Evolutionary conservation across 352 stramenopile genomes (phyloP).

Genomic region (Nothophytophthora sp.): DNA sequence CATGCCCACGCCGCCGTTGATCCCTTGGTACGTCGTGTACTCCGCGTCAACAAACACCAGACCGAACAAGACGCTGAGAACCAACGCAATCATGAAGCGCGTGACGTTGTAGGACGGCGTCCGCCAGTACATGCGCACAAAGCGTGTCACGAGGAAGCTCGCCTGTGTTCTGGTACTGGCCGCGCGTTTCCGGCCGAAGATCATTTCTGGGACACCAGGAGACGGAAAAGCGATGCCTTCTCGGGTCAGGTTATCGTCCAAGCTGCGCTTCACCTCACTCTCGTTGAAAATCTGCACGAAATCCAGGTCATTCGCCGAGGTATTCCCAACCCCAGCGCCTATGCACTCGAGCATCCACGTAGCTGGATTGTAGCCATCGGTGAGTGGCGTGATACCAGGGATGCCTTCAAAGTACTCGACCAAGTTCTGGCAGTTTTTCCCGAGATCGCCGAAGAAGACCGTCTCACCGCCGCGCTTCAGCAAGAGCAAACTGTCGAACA

Average conservation of each 20-base stretch:
- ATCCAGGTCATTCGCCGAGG: constrained; percentile 12
- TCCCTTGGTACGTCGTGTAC: constrained; percentile 37
- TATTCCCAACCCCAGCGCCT: constrained; percentile 34
- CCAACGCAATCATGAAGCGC: constrained; percentile 52
- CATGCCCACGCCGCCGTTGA: constrained; percentile 60
- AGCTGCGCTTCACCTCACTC: constrained; percentile 24
- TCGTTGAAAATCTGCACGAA: constrained; percentile 30
- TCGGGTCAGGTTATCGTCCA: constrained; percentile 33
- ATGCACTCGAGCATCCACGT: constrained; percentile 48
- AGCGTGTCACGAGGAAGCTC: constrained; percentile 30
- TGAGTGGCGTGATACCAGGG: constrained; percentile 43
- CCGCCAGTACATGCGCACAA: constrained; percentile 83
- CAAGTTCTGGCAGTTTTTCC: constrained; percentile 42
- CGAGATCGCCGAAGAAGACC: constrained; percentile 81
- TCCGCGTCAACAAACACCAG: constrained; percentile 62
- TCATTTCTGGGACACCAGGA: constrained; percentile 26
- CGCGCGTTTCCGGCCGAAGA: constrained; percentile 37
- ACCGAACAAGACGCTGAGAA: constrained; percentile 65
- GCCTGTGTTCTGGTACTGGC: constrained; percentile 21
- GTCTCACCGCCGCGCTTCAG: constrained; percentile 80
- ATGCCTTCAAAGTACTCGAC: constrained; percentile 65
- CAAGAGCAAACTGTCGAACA: constrained; percentile 80
- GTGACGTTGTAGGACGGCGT: constrained; percentile 89
- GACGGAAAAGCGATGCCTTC: constrained; percentile 34
- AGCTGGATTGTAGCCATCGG: constrained; percentile 47